Evolutionary conservation across 495 filamentous ascomycete species (phyloP).

Genomic region (Talaromyces wortmannii): DNA sequence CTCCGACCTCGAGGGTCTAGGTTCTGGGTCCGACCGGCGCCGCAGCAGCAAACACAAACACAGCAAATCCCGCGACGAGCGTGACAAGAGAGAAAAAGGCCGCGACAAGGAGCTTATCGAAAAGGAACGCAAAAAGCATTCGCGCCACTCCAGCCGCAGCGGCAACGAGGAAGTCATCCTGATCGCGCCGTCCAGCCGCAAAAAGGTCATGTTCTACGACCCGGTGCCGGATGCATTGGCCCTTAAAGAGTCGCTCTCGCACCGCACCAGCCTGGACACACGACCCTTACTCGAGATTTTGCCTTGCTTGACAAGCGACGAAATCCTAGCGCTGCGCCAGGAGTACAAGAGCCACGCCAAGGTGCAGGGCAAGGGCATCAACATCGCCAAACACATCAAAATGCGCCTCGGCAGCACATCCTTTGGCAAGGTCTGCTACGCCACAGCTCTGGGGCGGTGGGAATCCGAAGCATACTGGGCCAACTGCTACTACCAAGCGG

Average conservation of each 20-base stretch:
- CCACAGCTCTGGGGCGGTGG: conserved; percentile 84
- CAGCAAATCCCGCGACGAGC: not conserved
- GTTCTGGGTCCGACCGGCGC: conserved; percentile 28
- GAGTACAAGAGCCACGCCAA: conserved; percentile 91
- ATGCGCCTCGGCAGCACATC: conserved; percentile 60
- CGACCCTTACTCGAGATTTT: conserved; percentile 75
- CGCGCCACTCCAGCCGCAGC: conserved; percentile 4
- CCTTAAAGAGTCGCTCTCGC: conserved; percentile 68
- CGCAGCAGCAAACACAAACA: conserved; percentile 15
- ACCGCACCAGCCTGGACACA: conserved; percentile 56
- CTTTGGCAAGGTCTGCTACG: conserved; percentile 86
- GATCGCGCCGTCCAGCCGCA: conserved; percentile 25
- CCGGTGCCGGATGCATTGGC: conserved; percentile 68
- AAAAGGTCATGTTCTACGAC: conserved; percentile 63
- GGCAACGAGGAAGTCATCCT: conserved; percentile 15
- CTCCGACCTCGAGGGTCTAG: conserved; percentile 41
- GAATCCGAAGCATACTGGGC: conserved; percentile 97
- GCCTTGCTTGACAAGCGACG: conserved; percentile 74
- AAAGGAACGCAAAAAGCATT: conserved; percentile 17
- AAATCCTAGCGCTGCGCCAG: conserved; percentile 71
- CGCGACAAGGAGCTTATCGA: conserved; percentile 9
- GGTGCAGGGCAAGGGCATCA: conserved; percentile 75
- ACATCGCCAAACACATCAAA: conserved; percentile 94
- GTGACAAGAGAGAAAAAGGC: conserved; percentile 11
- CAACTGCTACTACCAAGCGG: conserved; percentile 95